phyloP scores from a whole-genome alignment of 345 rosid species.

The Punica granatum region DNA sequence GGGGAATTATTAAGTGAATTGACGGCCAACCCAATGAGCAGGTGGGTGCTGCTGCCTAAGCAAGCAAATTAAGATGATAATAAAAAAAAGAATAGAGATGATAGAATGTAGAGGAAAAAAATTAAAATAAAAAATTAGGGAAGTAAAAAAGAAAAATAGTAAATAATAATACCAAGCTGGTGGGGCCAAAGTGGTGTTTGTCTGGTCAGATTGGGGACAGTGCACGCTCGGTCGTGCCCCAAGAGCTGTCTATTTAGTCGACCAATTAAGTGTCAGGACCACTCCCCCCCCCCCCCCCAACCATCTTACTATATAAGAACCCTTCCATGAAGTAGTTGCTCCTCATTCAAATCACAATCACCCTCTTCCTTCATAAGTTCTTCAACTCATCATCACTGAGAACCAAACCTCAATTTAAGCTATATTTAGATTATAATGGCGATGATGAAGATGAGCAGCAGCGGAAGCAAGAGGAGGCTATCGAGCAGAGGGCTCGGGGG shows the following conservation, averaged over 20 bases:
- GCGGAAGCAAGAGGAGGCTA: constrained; percentile 20
- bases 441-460: constrained; percentile 13
- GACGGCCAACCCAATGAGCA: too few relatives aligned
- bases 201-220: constrained; percentile 14
- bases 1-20: too few relatives aligned
- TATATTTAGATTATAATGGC: background rate
- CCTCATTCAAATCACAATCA: background rate
- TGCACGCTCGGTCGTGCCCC: constrained; percentile 20
- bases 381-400: background rate
- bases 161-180: background rate
- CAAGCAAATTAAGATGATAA: too few relatives aligned
- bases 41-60: too few relatives aligned
- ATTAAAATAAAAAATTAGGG: too few relatives aligned
- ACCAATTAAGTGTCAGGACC: constrained; percentile 14
- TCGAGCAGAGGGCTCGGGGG: constrained; percentile 21
- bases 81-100: too few relatives aligned
- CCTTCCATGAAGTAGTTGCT: background rate
- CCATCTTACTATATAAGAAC: background rate
- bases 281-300: constrained; percentile 1
- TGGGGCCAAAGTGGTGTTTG: constrained; percentile 4
- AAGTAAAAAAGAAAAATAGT: too few relatives aligned
- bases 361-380: background rate
- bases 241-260: constrained; percentile 17
- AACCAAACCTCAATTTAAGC: background rate
- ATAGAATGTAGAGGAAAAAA: background rate